Evolutionary conservation across 2,329 filamentous ascomycete genomes (phyloP).

Genomic region (Colletotrichum liaoningense): DNA sequence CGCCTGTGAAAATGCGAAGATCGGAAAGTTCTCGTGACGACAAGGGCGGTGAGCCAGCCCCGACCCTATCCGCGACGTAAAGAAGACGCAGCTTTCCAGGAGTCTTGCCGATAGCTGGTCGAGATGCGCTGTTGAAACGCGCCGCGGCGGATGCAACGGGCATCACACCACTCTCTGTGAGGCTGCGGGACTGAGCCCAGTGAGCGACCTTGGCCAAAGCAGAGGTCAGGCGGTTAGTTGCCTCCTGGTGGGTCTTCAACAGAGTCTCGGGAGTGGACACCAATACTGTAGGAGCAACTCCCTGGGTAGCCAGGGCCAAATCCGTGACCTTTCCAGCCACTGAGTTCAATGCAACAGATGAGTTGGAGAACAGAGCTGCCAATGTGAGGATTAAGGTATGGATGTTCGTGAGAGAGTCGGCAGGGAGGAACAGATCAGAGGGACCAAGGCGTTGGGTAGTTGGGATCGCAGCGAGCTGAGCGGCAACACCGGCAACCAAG

Average conservation of each 20-base stretch:
- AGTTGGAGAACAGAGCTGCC: conserved; percentile 84
- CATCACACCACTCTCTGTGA: conserved; percentile 79
- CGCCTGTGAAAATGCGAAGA: conserved; percentile 82
- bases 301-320: conserved; percentile 77
- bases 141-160: conserved; percentile 73
- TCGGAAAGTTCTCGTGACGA: conserved; percentile 80
- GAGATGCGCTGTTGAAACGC: conserved; percentile 52
- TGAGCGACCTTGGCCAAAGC: conserved; percentile 75
- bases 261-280: conserved; percentile 82
- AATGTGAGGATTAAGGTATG: conserved; percentile 86
- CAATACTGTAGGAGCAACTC: conserved; percentile 84
- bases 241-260: conserved; percentile 72
- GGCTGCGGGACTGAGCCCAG: conserved; percentile 75
- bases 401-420: conserved; percentile 81
- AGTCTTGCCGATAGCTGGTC: conserved; percentile 68
- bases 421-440: conserved; percentile 86
- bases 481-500: conserved; percentile 86
- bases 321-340: conserved; percentile 81
- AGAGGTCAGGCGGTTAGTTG: conserved; percentile 69
- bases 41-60: conserved; percentile 71
- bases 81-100: conserved; percentile 84
- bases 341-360: conserved; percentile 88
- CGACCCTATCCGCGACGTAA: conserved; percentile 80
- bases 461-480: conserved; percentile 81
- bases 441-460: conserved; percentile 77